Evolutionary conservation across 1,139 yeast species (phyloP), one percentile per base, ranked within the genome.

Genomic region (Candida freyschussii): DNA sequence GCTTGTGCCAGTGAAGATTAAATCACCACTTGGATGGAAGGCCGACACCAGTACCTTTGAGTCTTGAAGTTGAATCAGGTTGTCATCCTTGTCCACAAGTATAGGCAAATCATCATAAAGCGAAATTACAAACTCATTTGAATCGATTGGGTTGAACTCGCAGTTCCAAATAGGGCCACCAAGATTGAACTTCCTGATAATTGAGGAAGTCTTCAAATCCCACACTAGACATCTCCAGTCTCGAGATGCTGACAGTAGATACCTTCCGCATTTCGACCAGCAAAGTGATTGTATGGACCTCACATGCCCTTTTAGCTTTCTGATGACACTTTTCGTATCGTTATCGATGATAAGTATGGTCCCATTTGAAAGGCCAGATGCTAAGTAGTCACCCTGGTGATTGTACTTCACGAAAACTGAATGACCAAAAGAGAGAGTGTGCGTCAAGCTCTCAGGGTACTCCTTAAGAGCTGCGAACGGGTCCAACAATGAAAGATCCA

Each of bases 391-490:
- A 4, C 97, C 97, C 33, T 75, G 74, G 11, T 71, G 63, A 48
- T 77, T 84, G 63, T 80, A 85, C 50, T 74, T 75, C 29, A 89
- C 69, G 34, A 78, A 75, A 7, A 86, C 83, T 1, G 95, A 74
- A 47, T 81, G 89, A 0, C 93, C 86, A 57, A 71, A 67, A 41
- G 74, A 55, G 30, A 86, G 62, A 0, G 89, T 76, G 40, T 75
- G 75, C 3, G 83, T 72, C 17, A 86, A 69, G 2, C 82, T 71
- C 45, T 89, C 96, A 0, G 98, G 98, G 50, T 76, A 89, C 54
- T 89, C 98, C 52, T 86, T 89, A 11, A 95, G 81, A 23, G 89
- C 87, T 6, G 94, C 78, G 56, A 87, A 86, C 3, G 97, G 97
- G 57, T 89, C 97, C 46, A 85, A 76, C 15, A 89, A 67, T n/a